phyloP scores from a whole-genome alignment of 352 stramenopile species.

The Phytopythium sindhum region DNA sequence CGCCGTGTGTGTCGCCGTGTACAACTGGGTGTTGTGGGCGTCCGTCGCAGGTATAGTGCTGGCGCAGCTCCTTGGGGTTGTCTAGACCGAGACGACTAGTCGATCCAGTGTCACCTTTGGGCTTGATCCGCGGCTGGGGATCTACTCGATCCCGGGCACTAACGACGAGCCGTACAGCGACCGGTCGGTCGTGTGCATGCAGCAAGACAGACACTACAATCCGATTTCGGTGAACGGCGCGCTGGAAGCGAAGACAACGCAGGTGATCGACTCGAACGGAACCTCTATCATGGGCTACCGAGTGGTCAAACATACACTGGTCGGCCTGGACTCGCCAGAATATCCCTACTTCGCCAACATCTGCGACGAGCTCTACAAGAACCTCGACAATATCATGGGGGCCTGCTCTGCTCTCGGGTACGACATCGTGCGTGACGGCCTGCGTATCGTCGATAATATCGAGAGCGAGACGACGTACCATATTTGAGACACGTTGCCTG shows the following conservation, averaged over 20 bases:
- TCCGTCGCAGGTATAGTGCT: not conserved
- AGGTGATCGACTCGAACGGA: conserved; percentile 1
- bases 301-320: not conserved
- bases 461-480: not conserved
- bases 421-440: not conserved
- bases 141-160: not conserved
- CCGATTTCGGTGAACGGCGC: conserved; percentile 3
- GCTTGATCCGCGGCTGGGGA: not conserved
- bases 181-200: conserved; percentile 14
- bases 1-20: not conserved
- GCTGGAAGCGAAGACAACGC: not conserved
- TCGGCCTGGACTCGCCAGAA: not conserved
- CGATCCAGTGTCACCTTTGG: not conserved
- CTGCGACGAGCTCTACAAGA: conserved; percentile 3
- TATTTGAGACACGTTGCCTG: conserved; percentile 5
- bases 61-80: conserved; percentile 5
- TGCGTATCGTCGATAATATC: conserved; percentile 4
- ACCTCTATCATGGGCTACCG: conserved; percentile 1
- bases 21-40: conserved; percentile 3
- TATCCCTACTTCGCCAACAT: not conserved
- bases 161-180: conserved; percentile 20
- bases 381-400: not conserved
- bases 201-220: conserved; percentile 7
- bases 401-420: conserved; percentile 8
- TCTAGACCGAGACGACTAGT: conserved; percentile 2